phyloP scores from a whole-genome alignment of 2,329 filamentous ascomycete genomes.

The Pyrenophora tritici-repentis region DNA sequence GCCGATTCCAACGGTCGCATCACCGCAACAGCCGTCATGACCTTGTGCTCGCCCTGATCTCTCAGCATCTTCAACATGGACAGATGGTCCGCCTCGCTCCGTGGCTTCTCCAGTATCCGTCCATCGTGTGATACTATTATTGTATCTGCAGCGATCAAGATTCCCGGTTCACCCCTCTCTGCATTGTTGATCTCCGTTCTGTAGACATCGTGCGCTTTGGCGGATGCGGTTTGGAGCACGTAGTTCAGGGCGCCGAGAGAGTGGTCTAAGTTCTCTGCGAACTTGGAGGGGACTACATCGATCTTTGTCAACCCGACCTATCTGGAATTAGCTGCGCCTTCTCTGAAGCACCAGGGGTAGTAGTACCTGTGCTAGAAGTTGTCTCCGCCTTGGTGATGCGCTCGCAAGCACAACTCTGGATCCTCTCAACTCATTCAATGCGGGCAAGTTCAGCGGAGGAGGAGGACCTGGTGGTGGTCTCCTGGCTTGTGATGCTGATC shows the following conservation, averaged over 20 bases:
- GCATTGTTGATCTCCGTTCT: conserved; percentile 61
- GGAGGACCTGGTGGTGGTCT: conserved; percentile 50
- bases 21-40: conserved; percentile 83
- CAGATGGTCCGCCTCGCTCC: conserved; percentile 78
- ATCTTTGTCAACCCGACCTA: conserved; percentile 80
- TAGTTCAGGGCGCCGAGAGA: conserved; percentile 90
- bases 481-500: conserved; percentile 21
- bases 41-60: conserved; percentile 77
- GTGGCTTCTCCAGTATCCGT: conserved; percentile 87
- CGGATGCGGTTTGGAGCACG: conserved; percentile 81
- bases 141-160: conserved; percentile 91
- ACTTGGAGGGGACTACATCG: conserved; percentile 81
- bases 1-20: conserved; percentile 82
- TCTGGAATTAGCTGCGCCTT: neutral
- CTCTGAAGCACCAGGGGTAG: neutral
- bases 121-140: conserved; percentile 79
- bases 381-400: conserved; percentile 80
- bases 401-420: conserved; percentile 90
- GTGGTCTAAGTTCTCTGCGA: conserved; percentile 86
- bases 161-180: conserved; percentile 69
- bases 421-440: conserved; percentile 74
- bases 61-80: conserved; percentile 81
- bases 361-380: conserved; percentile 73
- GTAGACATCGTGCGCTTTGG: conserved; percentile 81
- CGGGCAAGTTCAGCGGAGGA: conserved; percentile 76